Conservation (phyloP, 1,284 basidiomycete genomes). For the Neonothopanus nambi region DNA sequence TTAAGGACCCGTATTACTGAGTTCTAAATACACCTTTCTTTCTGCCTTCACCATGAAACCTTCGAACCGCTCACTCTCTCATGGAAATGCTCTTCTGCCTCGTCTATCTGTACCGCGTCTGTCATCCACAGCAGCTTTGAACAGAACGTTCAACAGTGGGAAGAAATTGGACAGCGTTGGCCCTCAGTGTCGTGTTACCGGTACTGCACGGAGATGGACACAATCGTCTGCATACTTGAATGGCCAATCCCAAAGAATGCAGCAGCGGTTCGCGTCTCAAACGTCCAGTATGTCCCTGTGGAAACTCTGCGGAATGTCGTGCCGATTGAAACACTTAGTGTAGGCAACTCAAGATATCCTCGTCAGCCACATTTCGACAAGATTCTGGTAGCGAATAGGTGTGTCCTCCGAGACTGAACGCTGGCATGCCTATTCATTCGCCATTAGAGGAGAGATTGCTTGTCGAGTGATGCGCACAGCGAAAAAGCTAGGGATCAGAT, state of each 20-base stretch:
- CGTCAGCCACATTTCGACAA: constrained; percentile 48
- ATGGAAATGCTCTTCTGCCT: background rate
- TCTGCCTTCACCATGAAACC: background rate
- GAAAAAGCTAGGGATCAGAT: constrained; percentile 84
- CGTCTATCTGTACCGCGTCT: background rate
- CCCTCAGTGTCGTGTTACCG: background rate
- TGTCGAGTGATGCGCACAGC: constrained; percentile 91
- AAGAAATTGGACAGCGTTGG: background rate
- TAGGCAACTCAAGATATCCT: background rate
- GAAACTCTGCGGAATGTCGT: background rate
- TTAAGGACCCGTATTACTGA: too few relatives aligned
- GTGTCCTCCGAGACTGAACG: constrained; percentile 6
- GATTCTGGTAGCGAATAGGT: constrained; percentile 86
- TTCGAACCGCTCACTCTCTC: constrained; percentile 2
- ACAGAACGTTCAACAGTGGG: background rate
- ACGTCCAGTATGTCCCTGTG: constrained; percentile 1
- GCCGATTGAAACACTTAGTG: background rate
- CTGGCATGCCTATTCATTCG: background rate
- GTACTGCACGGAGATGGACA: background rate
- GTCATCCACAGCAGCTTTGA: background rate
- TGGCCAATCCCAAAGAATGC: background rate
- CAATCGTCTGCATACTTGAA: background rate
- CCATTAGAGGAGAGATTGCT: constrained; percentile 85
- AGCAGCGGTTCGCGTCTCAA: constrained; percentile 7
- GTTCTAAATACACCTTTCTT: too few relatives aligned